Percentiles rank a stretch among this genome's conserved stretches.
Evolutionary conservation across 2,329 filamentous ascomycete genomes (phyloP).

Genomic region (Fusarium phyllophilum): DNA sequence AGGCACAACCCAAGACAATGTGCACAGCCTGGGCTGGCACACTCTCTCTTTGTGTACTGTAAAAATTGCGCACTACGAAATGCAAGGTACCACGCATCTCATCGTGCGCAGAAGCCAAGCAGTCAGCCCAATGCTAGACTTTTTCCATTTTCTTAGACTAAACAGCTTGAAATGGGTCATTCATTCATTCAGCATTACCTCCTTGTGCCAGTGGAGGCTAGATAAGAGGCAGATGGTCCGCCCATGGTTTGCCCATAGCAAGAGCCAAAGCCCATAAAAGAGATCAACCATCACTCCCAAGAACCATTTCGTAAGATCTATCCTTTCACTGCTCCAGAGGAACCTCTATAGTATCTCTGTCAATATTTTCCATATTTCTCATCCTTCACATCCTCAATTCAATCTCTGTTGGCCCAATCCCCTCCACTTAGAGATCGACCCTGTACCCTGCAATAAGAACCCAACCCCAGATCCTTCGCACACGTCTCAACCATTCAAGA

Average conservation of each 20-base stretch:
- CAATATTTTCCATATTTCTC: background rate
- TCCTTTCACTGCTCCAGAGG: background rate
- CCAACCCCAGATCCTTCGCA: background rate
- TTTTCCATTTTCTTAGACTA: conserved; percentile 6
- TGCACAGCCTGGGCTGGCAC: background rate
- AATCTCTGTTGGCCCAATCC: background rate
- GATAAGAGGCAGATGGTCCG: background rate
- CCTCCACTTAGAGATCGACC: background rate
- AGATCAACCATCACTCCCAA: background rate
- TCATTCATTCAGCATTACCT: background rate
- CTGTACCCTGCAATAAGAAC: background rate
- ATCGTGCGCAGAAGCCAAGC: background rate
- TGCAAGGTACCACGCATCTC: background rate
- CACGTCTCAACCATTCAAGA: background rate
- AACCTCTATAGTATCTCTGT: background rate
- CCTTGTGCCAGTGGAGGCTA: background rate
- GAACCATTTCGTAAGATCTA: background rate
- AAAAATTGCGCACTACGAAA: background rate
- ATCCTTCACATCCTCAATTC: background rate
- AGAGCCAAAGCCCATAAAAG: background rate
- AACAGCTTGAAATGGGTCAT: conserved; percentile 3
- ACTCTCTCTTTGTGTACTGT: background rate
- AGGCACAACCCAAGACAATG: background rate
- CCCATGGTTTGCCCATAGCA: background rate
- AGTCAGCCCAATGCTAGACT: background rate